A percentile compares a stretch with the other conserved stretches of the same genome.
Conservation (phyloP, 2,329 filamentous ascomycete genomes). For the Cyanodermella asteris region DNA sequence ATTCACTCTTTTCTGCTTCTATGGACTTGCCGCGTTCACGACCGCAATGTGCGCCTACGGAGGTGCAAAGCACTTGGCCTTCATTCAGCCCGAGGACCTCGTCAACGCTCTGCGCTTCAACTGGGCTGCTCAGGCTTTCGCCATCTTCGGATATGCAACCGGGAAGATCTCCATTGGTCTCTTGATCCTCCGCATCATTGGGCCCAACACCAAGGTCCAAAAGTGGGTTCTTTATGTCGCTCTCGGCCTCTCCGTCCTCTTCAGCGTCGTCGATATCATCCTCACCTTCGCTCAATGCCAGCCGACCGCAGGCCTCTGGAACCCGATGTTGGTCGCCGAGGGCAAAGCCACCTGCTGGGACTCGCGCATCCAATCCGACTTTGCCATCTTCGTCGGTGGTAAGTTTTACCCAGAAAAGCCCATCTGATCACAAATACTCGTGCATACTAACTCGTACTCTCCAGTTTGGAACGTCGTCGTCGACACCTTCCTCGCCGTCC, state of each 20-base stretch:
- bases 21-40: too few relatives aligned
- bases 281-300: slow-evolving; percentile 2
- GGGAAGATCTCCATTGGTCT: slow-evolving; percentile 4
- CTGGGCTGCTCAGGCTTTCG: slow-evolving; percentile 1
- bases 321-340: slow-evolving; percentile 1
- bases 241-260: neutral
- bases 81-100: too few relatives aligned
- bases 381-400: neutral
- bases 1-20: too few relatives aligned
- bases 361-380: neutral
- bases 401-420: neutral
- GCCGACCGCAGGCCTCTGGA: slow-evolving; percentile 1
- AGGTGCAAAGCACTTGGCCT: too few relatives aligned
- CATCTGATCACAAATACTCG: neutral
- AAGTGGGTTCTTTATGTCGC: neutral
- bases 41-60: too few relatives aligned
- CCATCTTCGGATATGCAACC: slow-evolving; percentile 1
- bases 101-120: too few relatives aligned
- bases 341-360: neutral
- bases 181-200: slow-evolving; percentile 3
- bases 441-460: neutral
- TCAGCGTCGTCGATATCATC: neutral
- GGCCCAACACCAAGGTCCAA: neutral
- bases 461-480: slow-evolving; percentile 5
- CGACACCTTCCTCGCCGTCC: slow-evolving; percentile 14